Conservation (phyloP, 1,284 basidiomycete genomes). For the Tilletiaria anomala region DNA sequence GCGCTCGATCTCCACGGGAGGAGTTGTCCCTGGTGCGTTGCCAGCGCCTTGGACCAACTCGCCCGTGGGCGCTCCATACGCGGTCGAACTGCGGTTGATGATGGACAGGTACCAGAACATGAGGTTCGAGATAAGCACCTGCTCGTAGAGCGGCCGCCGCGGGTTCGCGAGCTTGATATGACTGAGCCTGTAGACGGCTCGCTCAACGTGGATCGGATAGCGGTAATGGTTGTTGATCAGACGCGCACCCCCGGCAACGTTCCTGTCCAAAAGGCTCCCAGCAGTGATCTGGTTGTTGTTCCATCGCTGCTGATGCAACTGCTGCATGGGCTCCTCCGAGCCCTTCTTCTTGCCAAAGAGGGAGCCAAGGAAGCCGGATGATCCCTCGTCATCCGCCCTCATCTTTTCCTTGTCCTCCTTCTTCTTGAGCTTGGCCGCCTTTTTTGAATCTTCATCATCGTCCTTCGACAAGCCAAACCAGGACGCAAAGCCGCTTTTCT, state of each 20-base stretch:
- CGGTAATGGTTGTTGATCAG: no score
- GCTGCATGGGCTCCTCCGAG: constrained; percentile 8
- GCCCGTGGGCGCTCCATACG: not conserved
- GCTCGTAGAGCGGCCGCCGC: constrained; percentile 85
- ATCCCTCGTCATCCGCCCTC: constrained; percentile 17
- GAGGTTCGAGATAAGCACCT: constrained; percentile 93
- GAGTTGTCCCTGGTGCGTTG: no score
- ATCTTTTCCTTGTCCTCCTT: constrained; percentile 17
- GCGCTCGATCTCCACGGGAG: no score
- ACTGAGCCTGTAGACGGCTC: constrained; percentile 87
- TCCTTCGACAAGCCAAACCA: no score
- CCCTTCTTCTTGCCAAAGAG: constrained; percentile 33
- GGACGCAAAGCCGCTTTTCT: no score
- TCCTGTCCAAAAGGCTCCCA: constrained; percentile 19
- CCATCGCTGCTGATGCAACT: not conserved
- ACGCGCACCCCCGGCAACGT: constrained; percentile 40
- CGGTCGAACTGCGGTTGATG: constrained; percentile 60
- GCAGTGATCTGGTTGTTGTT: constrained; percentile 10
- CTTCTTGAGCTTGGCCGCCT: constrained; percentile 9
- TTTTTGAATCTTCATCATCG: no score
- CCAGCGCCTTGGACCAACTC: not conserved
- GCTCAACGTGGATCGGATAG: constrained; percentile 94
- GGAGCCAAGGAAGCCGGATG: constrained; percentile 27
- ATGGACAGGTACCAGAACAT: constrained; percentile 99
- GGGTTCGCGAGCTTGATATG: constrained; percentile 99